Conservation (phyloP, 2,329 filamentous ascomycete genomes). For the Neocatenulostroma microsporum region DNA sequence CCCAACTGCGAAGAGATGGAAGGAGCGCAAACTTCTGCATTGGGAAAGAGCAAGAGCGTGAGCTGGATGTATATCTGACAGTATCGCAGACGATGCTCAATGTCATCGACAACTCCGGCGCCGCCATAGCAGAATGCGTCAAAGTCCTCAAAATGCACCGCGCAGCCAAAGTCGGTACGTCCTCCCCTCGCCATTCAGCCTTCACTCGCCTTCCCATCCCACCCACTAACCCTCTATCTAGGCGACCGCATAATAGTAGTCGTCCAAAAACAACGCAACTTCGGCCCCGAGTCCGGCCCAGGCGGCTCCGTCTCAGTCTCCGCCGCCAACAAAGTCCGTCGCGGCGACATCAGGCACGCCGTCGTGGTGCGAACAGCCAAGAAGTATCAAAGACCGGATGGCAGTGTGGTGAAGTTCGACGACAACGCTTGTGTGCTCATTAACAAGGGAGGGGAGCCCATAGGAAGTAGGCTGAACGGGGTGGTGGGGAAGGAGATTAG, state of each 20-base stretch:
- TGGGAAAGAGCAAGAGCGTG: background rate
- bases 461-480: conserved; percentile 85
- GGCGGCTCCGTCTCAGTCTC: conserved; percentile 64
- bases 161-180: conserved; percentile 76
- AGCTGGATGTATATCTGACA: background rate
- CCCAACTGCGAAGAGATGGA: background rate
- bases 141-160: conserved; percentile 86
- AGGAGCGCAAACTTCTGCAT: too few species aligned
- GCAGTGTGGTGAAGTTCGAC: conserved; percentile 85
- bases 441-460: conserved; percentile 93
- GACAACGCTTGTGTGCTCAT: conserved; percentile 97
- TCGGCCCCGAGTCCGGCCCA: conserved; percentile 62
- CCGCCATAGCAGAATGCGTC: conserved; percentile 92
- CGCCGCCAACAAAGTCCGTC: conserved; percentile 84
- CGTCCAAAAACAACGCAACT: conserved; percentile 87
- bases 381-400: conserved; percentile 78
- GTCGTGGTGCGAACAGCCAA: conserved; percentile 89
- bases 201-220: conserved; percentile 1
- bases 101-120: conserved; percentile 99
- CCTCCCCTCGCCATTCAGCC: background rate
- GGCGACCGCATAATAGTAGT: conserved; percentile 96
- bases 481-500: conserved; percentile 82
- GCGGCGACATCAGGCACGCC: conserved; percentile 92
- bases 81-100: conserved; percentile 76
- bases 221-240: conserved; percentile 31